Evolutionary conservation across 1,284 basidiomycete genomes (phyloP), one percentile per base, ranked within the genome.

Genomic region (Mycena citricolor): DNA sequence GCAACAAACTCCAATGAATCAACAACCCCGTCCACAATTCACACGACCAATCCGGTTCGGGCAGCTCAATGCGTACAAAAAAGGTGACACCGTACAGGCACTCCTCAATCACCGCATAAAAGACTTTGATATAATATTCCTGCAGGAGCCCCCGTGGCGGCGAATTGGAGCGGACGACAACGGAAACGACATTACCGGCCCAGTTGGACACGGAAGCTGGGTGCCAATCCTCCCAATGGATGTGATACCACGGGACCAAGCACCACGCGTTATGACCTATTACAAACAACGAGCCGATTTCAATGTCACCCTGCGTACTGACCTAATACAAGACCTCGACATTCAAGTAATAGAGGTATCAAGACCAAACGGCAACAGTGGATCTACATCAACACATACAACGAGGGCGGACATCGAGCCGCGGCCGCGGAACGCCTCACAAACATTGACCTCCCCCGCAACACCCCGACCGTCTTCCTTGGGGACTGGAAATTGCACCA

Each of bases 331-430:
- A 37, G 51, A 62, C 42, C 47, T 42, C 4, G 58, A 63, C 45
- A 40, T 61, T n/a, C 59, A 62, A 32, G 33, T 61, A 10, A 54
- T 63, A 2, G 57, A 61, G 31, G 34, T 63, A 17, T 24, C 23
- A 11, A 55, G 56, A 43, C 28, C 20, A 20, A 14, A 42, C 54
- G 10, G 56, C 49, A 10, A 58, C 57, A 10, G 52, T 63, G 11
- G 50, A n/a, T n/a, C n/a, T n/a, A n/a, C n/a, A n/a, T 59, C 39
- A 61, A 63, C 36, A 34, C 62, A 1, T 62, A 63, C 49, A 61
- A 61, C 24, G 54, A 13, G 22, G 13, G 32, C 29, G 16, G 42
- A 31, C 11, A 21, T 14, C 5, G 31, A 32, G 22, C n/a, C 20
- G 42, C 43, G 20, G 38, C 51, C 14, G n/a, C 48, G 3, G 30